Base-by-base conservation (phyloP, 371 early-diverging fungal species). In the Sporodiniella umbellata region DNA sequence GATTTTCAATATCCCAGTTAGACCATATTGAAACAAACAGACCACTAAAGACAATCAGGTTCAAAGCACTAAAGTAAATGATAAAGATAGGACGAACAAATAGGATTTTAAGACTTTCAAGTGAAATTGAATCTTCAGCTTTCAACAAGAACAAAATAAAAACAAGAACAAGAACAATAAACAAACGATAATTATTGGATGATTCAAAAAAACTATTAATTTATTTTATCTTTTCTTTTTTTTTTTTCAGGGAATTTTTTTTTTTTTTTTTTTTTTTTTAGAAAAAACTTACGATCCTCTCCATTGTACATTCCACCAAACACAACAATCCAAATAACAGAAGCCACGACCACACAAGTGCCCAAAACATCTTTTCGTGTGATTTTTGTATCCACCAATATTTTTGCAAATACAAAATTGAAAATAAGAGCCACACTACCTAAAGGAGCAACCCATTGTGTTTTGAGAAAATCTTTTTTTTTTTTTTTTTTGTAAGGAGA, bases 381-480 rank as follows among this genome's bases (percentile, higher is more conserved):
- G 38, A 87, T 87, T 25, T 72, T 74, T 6, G 84, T 84, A 35
- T 81, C 81, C 11, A 87, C 87, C 25, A 87, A 65, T 44, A 83
- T 68, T 66, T 81, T 79, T 28, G 87, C 87, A 64, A 87, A 83
- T 14, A 87, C 51, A 59, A 84, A 85, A 60, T 87, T 87, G 60
- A 83, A 85, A 48, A 87, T 83, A 23, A 87, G 66, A 8, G 87
- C 82, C 18, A 81, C 76, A 38, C 84, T 79, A n/a, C 84, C 84
- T 33, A 87, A 60, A 23, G 87, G 84, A 35, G 87, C 87, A 23
- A 85, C 85, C 85, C 85, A 84, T 68, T 84, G 84, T n/a, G 85
- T 81, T 57, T 84, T 84, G 31, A 87, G 69, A 56, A 78, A 84
- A 58, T 87, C 86, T 83, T 70, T 17, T 15, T 19, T 8, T 17